phyloP scores from a whole-genome alignment of 805 yeast genomes.

The Wickerhamomyces pijperi region DNA sequence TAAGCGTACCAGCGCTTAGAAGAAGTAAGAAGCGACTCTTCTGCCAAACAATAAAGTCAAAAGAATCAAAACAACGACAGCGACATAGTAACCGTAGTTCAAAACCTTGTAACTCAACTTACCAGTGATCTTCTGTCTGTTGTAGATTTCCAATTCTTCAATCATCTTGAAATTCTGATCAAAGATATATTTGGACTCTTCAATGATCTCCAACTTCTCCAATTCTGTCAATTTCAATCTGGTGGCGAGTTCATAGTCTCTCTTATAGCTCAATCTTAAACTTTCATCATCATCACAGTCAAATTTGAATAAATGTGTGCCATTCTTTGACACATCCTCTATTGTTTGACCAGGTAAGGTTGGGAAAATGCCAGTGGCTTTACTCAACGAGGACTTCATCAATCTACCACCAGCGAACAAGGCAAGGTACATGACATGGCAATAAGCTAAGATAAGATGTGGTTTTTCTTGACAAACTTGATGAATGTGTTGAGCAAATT shows the following conservation, averaged over 20 bases:
- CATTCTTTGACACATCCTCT: constrained; percentile 47
- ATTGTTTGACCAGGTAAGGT: constrained; percentile 55
- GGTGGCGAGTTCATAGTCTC: constrained; percentile 69
- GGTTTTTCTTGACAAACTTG: constrained; percentile 50
- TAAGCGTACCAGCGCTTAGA: background rate
- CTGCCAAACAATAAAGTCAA: constrained; percentile 23
- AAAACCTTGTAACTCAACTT: constrained; percentile 43
- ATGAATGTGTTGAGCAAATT: constrained; percentile 49
- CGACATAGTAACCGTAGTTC: constrained; percentile 40
- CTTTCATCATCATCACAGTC: constrained; percentile 58
- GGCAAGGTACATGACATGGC: constrained; percentile 79
- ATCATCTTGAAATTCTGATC: constrained; percentile 49
- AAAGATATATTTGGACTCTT: constrained; percentile 57
- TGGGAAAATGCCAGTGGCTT: constrained; percentile 66
- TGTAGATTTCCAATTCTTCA: constrained; percentile 56
- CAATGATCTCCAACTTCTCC: constrained; percentile 60
- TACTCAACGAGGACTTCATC: constrained; percentile 53
- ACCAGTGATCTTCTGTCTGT: constrained; percentile 42
- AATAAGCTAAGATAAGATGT: constrained; percentile 61
- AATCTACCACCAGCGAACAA: constrained; percentile 80
- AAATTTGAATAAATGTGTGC: constrained; percentile 63
- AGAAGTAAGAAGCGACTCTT: constrained; percentile 18
- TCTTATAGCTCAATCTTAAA: constrained; percentile 56
- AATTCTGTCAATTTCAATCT: constrained; percentile 58
- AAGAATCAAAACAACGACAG: constrained; percentile 22